phyloP scores from a whole-genome alignment of 768 basidiomycete species.

The Fibroporia radiculosa region DNA sequence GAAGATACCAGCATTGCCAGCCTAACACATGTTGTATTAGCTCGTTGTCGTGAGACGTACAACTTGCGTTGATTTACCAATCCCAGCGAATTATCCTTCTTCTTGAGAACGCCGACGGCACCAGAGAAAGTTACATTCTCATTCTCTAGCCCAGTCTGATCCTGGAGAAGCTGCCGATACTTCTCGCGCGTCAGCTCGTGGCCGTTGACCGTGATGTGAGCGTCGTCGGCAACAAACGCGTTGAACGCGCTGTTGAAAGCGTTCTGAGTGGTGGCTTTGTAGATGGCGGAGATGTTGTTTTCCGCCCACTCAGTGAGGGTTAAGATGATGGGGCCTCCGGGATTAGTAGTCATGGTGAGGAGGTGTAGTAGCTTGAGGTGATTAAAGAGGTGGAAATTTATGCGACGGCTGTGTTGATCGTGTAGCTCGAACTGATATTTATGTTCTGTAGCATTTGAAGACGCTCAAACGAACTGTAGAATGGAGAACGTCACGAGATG shows the following conservation, averaged over 20 bases:
- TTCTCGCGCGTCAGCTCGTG: conserved; percentile 27
- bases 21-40: conserved; percentile 6
- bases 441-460: no score
- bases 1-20: conserved; percentile 20
- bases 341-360: no score
- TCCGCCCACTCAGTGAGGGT: conserved; percentile 36
- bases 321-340: conserved; percentile 26
- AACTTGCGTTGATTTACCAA: not conserved
- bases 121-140: conserved; percentile 24
- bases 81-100: not conserved
- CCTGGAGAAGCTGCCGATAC: conserved; percentile 32
- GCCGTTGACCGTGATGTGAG: conserved; percentile 36
- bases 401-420: no score
- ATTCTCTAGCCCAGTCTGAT: conserved; percentile 16
- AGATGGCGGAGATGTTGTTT: conserved; percentile 29
- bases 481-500: no score
- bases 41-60: not conserved
- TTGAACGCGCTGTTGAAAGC: conserved; percentile 35
- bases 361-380: no score
- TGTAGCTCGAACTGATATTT: no score
- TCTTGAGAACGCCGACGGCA: conserved; percentile 12
- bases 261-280: conserved; percentile 28
- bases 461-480: no score
- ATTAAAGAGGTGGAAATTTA: no score
- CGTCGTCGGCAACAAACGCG: conserved; percentile 30